phyloP scores from a whole-genome alignment of 805 yeast species.

The Candida ponderosae region DNA sequence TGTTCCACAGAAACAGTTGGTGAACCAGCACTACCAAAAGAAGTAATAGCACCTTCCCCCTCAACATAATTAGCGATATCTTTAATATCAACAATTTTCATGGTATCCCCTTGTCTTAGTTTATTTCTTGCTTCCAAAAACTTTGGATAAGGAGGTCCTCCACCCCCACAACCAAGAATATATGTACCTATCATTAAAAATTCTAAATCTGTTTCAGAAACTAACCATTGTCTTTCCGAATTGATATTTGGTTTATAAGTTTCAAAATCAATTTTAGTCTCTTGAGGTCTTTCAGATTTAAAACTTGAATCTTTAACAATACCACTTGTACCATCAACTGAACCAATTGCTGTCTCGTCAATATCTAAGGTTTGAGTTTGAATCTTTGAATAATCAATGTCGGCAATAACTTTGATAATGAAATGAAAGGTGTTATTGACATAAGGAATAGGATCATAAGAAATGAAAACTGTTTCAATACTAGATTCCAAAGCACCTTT shows the following conservation, averaged over 20 bases:
- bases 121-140: slow-evolving; percentile 27
- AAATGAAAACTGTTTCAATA: slow-evolving; percentile 16
- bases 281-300: slow-evolving; percentile 1
- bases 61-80: slow-evolving; percentile 19
- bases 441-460: slow-evolving; percentile 22
- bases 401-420: slow-evolving; percentile 26
- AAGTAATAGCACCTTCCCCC: slow-evolving; percentile 21
- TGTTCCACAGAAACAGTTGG: slow-evolving; percentile 36
- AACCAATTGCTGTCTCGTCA: no score
- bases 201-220: slow-evolving; percentile 33
- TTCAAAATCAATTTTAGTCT: slow-evolving; percentile 16
- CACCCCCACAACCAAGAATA: slow-evolving; percentile 45
- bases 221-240: slow-evolving; percentile 24
- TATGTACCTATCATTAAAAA: slow-evolving; percentile 36
- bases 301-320: neutral
- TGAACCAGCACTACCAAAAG: slow-evolving; percentile 32
- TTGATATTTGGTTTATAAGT: slow-evolving; percentile 23
- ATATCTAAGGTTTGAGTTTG: no score
- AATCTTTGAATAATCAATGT: slow-evolving; percentile 28
- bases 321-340: slow-evolving; percentile 8
- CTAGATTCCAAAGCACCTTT: slow-evolving; percentile 20
- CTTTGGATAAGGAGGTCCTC: slow-evolving; percentile 38
- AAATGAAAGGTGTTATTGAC: slow-evolving; percentile 25
- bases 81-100: slow-evolving; percentile 26
- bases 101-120: slow-evolving; percentile 25